Conservation (phyloP, 805 yeast species). For the Candida insectorum region DNA sequence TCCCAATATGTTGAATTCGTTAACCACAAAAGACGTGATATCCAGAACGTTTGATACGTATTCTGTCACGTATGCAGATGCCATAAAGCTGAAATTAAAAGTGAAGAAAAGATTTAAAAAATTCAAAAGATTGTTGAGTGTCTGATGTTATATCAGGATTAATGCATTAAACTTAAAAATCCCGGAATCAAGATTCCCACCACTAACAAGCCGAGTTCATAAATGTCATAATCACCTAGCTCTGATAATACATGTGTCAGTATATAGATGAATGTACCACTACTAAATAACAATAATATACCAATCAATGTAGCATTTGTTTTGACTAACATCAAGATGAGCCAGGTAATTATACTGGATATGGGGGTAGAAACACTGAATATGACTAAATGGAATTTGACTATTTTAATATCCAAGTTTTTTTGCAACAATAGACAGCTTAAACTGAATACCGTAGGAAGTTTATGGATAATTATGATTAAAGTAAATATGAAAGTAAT, state of each 20-base stretch:
- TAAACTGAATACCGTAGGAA: conserved; percentile 73
- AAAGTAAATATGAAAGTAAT: conserved; percentile 47
- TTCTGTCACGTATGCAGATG: conserved; percentile 11
- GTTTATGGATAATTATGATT: conserved; percentile 66
- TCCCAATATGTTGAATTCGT: too few species aligned
- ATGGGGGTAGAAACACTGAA: conserved; percentile 64
- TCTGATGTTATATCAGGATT: neutral
- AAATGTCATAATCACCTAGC: conserved; percentile 3
- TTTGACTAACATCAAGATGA: conserved; percentile 29
- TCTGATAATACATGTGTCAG: conserved; percentile 52
- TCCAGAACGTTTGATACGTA: too few species aligned
- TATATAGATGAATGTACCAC: conserved; percentile 72
- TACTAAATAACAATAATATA: conserved; percentile 56
- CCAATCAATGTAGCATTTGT: conserved; percentile 44
- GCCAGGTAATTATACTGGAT: conserved; percentile 52
- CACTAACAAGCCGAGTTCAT: conserved; percentile 16
- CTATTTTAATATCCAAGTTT: conserved; percentile 25
- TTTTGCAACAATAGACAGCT: conserved; percentile 48
- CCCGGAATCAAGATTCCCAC: conserved; percentile 27
- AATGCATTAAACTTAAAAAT: conserved; percentile 20
- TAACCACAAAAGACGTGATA: too few species aligned
- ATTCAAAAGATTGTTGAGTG: conserved; percentile 1
- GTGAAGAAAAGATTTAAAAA: too few species aligned
- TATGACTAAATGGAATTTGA: conserved; percentile 45
- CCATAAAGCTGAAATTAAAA: too few species aligned